phyloP scores from a whole-genome alignment of 2,329 filamentous ascomycete genomes.

The Pseudofabraea citricarpa region DNA sequence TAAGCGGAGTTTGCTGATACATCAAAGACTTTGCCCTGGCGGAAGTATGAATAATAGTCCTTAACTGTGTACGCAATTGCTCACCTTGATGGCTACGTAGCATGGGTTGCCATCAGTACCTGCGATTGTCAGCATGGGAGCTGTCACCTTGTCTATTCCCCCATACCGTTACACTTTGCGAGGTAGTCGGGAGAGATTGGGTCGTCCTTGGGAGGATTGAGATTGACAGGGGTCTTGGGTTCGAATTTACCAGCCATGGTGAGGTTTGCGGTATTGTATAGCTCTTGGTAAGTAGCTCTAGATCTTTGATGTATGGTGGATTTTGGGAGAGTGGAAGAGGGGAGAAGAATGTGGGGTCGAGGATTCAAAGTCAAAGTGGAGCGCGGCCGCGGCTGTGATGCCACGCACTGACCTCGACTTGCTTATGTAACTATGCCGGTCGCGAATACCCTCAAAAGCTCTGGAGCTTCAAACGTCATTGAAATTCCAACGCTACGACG shows the following conservation, averaged over 20 bases:
- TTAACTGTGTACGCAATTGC: not conserved
- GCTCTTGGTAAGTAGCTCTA: too few relatives aligned
- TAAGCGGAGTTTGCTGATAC: constrained; percentile 89
- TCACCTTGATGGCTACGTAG: constrained; percentile 67
- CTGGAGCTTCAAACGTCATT: not conserved
- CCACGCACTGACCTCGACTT: not conserved
- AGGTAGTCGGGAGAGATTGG: constrained; percentile 77
- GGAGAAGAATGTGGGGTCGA: not conserved
- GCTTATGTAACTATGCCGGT: not conserved
- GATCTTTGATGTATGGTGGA: too few relatives aligned
- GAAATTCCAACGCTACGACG: too few relatives aligned
- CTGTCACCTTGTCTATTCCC: too few relatives aligned
- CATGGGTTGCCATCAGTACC: constrained; percentile 60
- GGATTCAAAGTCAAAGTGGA: too few relatives aligned
- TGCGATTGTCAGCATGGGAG: too few relatives aligned
- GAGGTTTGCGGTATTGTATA: not conserved
- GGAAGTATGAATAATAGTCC: constrained; percentile 4
- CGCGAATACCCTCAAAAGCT: not conserved
- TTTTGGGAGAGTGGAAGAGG: too few relatives aligned
- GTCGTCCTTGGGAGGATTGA: constrained; percentile 84
- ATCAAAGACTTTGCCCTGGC: constrained; percentile 86
- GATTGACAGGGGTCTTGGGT: constrained; percentile 69
- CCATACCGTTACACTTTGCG: constrained; percentile 75
- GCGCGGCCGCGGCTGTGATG: too few relatives aligned
- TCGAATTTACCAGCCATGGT: constrained; percentile 65